Conservation (phyloP, 2,329 filamentous ascomycete genomes). For the Hypoxylon sp. region DNA sequence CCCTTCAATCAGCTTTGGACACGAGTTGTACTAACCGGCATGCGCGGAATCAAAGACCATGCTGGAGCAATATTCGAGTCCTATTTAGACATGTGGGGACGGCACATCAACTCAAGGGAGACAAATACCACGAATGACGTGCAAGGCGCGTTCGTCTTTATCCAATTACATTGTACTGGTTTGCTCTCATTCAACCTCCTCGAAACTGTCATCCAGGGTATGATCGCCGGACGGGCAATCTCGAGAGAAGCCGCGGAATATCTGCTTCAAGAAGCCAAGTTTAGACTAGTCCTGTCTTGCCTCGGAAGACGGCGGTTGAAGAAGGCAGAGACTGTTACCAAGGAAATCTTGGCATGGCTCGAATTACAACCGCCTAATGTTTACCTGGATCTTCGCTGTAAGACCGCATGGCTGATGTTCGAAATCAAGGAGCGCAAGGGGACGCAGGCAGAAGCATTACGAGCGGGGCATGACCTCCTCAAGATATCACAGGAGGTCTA, state of each 20-base stretch:
- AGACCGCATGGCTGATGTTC: conserved; percentile 49
- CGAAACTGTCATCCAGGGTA: conserved; percentile 42
- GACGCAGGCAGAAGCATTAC: conserved; percentile 42
- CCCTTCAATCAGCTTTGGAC: conserved; percentile 52
- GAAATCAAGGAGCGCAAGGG: conserved; percentile 48
- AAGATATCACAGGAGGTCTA: conserved; percentile 46
- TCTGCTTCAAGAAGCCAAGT: conserved; percentile 49
- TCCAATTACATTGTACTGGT: conserved; percentile 50
- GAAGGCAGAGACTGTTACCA: conserved; percentile 42
- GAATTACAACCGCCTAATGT: conserved; percentile 32
- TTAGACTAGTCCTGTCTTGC: conserved; percentile 45
- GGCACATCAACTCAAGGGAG: conserved; percentile 43
- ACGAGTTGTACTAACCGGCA: conserved; percentile 48
- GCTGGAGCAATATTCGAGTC: conserved; percentile 50
- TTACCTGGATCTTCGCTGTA: conserved; percentile 47
- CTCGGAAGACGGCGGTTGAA: conserved; percentile 43
- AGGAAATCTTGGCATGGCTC: conserved; percentile 48
- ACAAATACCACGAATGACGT: conserved; percentile 44
- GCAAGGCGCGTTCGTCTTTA: conserved; percentile 51
- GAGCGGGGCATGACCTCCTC: conserved; percentile 44
- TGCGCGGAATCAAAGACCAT: conserved; percentile 46
- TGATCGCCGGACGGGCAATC: conserved; percentile 40
- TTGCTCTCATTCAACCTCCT: conserved; percentile 47
- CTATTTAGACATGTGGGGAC: conserved; percentile 48
- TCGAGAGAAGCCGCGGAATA: conserved; percentile 44